These are phyloP conservation scores for Lecanosticta acicola DNA, from an alignment of 2,329 filamentous ascomycete species.

Conservation along the genomic window DNA sequence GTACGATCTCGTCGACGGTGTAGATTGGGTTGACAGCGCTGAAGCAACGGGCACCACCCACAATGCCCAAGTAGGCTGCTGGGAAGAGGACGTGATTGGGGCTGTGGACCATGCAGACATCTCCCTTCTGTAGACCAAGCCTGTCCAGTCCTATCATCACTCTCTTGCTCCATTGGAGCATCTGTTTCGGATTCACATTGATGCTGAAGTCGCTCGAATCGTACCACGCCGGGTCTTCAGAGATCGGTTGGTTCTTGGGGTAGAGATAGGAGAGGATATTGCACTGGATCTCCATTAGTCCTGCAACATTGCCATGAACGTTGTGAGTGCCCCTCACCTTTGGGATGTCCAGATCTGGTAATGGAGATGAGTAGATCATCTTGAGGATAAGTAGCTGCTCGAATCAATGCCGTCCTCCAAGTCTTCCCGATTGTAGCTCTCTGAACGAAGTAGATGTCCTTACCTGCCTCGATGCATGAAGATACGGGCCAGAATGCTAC, in stretches of 20 bases:
- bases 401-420: too few species aligned
- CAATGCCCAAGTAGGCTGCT: constrained; percentile 49
- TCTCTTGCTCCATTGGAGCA: constrained; percentile 48
- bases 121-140: constrained; percentile 43
- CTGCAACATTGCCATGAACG: background rate
- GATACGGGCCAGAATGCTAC: background rate
- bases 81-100: constrained; percentile 54
- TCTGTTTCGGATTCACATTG: constrained; percentile 45
- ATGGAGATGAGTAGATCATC: constrained; percentile 23
- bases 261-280: constrained; percentile 40
- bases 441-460: background rate
- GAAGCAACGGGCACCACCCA: constrained; percentile 50
- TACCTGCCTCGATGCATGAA: background rate
- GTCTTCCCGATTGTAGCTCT: background rate
- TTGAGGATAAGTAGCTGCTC: constrained; percentile 5
- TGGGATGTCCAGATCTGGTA: constrained; percentile 26
- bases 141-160: constrained; percentile 47
- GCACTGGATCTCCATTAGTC: constrained; percentile 27
- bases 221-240: constrained; percentile 50
- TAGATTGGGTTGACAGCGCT: constrained; percentile 49
- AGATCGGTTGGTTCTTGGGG: constrained; percentile 30
- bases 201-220: constrained; percentile 45
- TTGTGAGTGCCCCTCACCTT: constrained; percentile 15
- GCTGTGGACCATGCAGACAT: constrained; percentile 51
- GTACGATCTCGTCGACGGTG: constrained; percentile 48